Percentiles rank a stretch among this genome's conserved stretches.
Conservation (phyloP, 225 moss, liverwort and hornwort species). For the Physcomitrium patens region DNA sequence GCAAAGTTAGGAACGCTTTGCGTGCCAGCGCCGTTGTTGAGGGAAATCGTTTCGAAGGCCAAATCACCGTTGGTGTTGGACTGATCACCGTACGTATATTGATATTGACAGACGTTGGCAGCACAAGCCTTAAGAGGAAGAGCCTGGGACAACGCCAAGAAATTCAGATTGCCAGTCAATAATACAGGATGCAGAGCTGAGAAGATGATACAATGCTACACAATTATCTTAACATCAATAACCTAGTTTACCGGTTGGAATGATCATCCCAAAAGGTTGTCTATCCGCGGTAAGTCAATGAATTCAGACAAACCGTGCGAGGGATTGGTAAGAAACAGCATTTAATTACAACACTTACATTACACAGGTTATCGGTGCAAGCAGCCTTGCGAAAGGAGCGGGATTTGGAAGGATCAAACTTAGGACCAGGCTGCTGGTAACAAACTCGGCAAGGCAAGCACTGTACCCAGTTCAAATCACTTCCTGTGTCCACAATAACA, state of each 20-base stretch:
- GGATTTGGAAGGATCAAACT: conserved; percentile 51
- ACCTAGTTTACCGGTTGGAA: too few species aligned
- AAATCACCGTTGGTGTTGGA: conserved; percentile 63
- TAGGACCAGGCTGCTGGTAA: conserved; percentile 55
- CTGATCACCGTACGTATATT: conserved; percentile 68
- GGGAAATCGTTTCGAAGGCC: conserved; percentile 49
- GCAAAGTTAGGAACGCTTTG: conserved; percentile 49
- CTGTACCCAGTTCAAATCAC: conserved; percentile 67
- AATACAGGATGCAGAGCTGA: not conserved
- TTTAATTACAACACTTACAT: conserved; percentile 27
- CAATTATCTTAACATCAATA: too few species aligned
- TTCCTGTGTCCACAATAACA: conserved; percentile 65
- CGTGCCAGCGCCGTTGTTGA: conserved; percentile 27
- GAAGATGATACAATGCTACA: not conserved
- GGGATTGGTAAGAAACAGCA: too few species aligned
- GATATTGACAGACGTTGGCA: conserved; percentile 51
- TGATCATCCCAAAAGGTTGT: too few species aligned
- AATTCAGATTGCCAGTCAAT: not conserved
- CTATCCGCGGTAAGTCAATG: too few species aligned
- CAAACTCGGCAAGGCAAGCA: conserved; percentile 47
- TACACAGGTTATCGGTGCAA: conserved; percentile 43
- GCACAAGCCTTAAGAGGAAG: conserved; percentile 55
- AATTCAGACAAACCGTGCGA: too few species aligned
- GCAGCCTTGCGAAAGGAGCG: conserved; percentile 29
- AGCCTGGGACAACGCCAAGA: conserved; percentile 32